phyloP scores from a whole-genome alignment of 2,329 filamentous ascomycete genomes.

The Moelleriella libera region DNA sequence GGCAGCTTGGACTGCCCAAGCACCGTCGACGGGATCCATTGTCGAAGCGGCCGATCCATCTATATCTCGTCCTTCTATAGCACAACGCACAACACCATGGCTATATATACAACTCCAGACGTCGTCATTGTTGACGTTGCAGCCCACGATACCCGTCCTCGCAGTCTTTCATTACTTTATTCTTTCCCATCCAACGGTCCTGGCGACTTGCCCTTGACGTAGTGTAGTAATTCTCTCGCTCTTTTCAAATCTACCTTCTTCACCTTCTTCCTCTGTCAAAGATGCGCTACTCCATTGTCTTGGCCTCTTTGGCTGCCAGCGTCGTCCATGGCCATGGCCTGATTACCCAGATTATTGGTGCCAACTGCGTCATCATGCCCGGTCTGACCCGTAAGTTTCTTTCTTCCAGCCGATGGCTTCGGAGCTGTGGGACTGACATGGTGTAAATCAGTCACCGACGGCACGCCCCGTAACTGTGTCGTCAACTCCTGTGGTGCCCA shows the following conservation, averaged over 20 bases:
- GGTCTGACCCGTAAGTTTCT: conserved; percentile 25
- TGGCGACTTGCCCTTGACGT: background rate
- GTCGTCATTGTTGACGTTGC: background rate
- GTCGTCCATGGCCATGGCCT: conserved; percentile 40
- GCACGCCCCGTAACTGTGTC: conserved; percentile 52
- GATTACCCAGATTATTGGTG: conserved; percentile 38
- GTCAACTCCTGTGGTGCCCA: conserved; percentile 48
- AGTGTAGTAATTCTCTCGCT: too few species aligned
- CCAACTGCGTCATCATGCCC: conserved; percentile 48
- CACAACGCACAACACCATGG: background rate
- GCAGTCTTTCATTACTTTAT: background rate
- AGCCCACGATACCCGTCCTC: background rate
- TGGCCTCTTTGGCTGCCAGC: conserved; percentile 24
- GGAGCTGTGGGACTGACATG: background rate
- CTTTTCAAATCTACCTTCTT: background rate
- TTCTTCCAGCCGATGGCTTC: conserved; percentile 1
- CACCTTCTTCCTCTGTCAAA: conserved; percentile 4
- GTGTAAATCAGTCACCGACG: conserved; percentile 35
- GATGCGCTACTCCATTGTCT: conserved; percentile 15
- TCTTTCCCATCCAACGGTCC: background rate
- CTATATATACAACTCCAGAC: background rate
- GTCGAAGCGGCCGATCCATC: too few species aligned
- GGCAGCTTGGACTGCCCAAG: background rate
- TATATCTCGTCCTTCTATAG: background rate
- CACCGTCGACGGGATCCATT: background rate